Conservation (phyloP, 2,329 filamentous ascomycete species). For the Hirsutella rhossiliensis region DNA sequence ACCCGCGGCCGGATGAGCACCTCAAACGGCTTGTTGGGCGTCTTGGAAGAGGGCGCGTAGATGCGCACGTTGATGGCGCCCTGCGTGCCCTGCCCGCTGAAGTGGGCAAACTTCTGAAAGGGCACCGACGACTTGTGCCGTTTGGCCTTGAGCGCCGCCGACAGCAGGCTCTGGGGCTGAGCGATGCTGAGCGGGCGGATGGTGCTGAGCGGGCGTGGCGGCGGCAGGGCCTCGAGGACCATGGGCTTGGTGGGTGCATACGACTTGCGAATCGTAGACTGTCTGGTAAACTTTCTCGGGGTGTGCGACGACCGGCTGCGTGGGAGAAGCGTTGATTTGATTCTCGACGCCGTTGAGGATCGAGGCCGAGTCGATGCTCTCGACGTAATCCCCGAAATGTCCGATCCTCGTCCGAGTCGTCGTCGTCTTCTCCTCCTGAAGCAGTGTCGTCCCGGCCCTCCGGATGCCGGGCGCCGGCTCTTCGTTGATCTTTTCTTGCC, state of each 20-base stretch:
- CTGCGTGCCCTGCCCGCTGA: slow-evolving; percentile 67
- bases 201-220: slow-evolving; percentile 55
- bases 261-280: slow-evolving; percentile 52
- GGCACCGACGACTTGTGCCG: slow-evolving; percentile 57
- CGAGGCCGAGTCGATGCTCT: slow-evolving; percentile 58
- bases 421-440: slow-evolving; percentile 40
- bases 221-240: slow-evolving; percentile 54
- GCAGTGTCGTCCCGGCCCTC: slow-evolving; percentile 34
- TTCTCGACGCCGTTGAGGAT: slow-evolving; percentile 55
- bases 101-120: slow-evolving; percentile 63
- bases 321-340: slow-evolving; percentile 41
- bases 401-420: slow-evolving; percentile 50
- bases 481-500: slow-evolving; percentile 26
- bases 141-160: slow-evolving; percentile 61
- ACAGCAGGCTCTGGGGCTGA: slow-evolving; percentile 58
- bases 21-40: slow-evolving; percentile 53
- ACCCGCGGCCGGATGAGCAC: slow-evolving; percentile 59
- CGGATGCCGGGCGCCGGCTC: slow-evolving; percentile 26
- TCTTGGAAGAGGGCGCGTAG: slow-evolving; percentile 59
- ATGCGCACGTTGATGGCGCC: slow-evolving; percentile 67
- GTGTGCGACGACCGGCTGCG: slow-evolving; percentile 48
- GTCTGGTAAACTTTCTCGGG: slow-evolving; percentile 48
- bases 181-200: slow-evolving; percentile 53
- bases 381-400: slow-evolving; percentile 55
- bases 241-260: slow-evolving; percentile 42